These are phyloP conservation scores for Cyclotella distinguenda DNA, from an alignment of 108 stramenopile genomes.

Conservation along the genomic window DNA sequence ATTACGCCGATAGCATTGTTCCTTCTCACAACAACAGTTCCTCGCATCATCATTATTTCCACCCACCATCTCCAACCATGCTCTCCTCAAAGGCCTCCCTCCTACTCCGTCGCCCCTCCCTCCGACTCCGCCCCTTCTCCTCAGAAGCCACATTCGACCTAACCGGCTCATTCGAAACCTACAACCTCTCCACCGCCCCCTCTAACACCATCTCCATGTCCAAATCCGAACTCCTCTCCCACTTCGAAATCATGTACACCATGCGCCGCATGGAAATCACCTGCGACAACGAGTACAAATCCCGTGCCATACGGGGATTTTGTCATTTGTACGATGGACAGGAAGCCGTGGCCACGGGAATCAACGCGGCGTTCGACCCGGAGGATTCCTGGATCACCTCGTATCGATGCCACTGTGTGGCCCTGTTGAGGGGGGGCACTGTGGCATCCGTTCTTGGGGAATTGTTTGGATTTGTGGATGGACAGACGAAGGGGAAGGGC, in stretches of 20 bases:
- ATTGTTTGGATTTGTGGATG: conserved; percentile 82
- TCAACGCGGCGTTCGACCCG: conserved; percentile 80
- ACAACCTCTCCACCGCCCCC: conserved; percentile 79
- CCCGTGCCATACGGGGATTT: conserved; percentile 96
- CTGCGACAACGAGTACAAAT: conserved; percentile 99
- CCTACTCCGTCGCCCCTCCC: conserved; percentile 36
- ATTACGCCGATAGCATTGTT: too few species aligned
- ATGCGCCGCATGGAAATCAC: conserved; percentile 99
- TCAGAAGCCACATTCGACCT: conserved; percentile 66
- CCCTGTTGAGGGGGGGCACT: conserved; percentile 88
- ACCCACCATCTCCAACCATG: conserved; percentile 19
- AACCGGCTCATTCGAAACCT: conserved; percentile 72
- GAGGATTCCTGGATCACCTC: conserved; percentile 96
- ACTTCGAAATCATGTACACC: conserved; percentile 97
- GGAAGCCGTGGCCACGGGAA: conserved; percentile 98
- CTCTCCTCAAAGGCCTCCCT: conserved; percentile 35
- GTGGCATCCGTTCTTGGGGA: conserved; percentile 90
- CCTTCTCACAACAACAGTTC: too few species aligned
- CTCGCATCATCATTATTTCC: background rate
- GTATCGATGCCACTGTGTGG: conserved; percentile 98
- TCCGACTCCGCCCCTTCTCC: conserved; percentile 40
- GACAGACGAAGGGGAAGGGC: conserved; percentile 93
- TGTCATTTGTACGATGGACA: conserved; percentile 99
- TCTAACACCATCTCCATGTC: conserved; percentile 64
- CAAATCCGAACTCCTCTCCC: conserved; percentile 91